Evolutionary conservation across 371 early-diverging fungal species (phyloP), one percentile per base, ranked within the genome.

Genomic region (Dichotomocladium elegans): DNA sequence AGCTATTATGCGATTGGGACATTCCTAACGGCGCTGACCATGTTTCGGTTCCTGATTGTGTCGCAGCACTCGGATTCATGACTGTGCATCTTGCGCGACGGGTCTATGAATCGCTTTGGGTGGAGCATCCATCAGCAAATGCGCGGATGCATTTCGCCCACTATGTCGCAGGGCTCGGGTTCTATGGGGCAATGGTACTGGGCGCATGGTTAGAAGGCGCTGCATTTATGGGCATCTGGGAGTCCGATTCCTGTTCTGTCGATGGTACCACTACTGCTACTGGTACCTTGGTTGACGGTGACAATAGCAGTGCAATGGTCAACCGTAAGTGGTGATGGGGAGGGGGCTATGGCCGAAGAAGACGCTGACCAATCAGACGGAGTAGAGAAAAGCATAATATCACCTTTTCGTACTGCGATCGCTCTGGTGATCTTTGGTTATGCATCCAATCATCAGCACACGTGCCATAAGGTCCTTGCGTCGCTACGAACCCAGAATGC

Each of bases 91-190:
- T 84, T 0, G 9, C 63, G 3, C 68, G 87, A 49, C 77, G 92
- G 30, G 73, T 81, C 10, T 83, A 84, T 50, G 92, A 91, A 61
- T 74, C 77, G 4, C 65, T 80, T 49, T 77, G 50, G 28, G 66
- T 87, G 12, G 84, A 89, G 47, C 61, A 62, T 31, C 82, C 86
- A 1, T 77, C 80, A 0, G 52, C 63, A 4, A 48, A 45, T 2
- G 86, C 89, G 1, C 69, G 61, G 21, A 87, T 92, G 77, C 86
- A 90, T 63, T 27, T 83, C 4, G 75, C 73, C 1, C 90, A 89
- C 59, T 88, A 88, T 55, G 43, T 81, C 0, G 56, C 79, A 3
- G 92, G 91, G 2, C 53, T 90, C 24, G 68, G 82, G 4, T 90
- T 83, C 51, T 92, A 92, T 62, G 57, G 81, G 3, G 71, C 77